These are phyloP conservation scores for Viscum album DNA, from an alignment of 177 flowering plant species.

Conservation along the genomic window DNA sequence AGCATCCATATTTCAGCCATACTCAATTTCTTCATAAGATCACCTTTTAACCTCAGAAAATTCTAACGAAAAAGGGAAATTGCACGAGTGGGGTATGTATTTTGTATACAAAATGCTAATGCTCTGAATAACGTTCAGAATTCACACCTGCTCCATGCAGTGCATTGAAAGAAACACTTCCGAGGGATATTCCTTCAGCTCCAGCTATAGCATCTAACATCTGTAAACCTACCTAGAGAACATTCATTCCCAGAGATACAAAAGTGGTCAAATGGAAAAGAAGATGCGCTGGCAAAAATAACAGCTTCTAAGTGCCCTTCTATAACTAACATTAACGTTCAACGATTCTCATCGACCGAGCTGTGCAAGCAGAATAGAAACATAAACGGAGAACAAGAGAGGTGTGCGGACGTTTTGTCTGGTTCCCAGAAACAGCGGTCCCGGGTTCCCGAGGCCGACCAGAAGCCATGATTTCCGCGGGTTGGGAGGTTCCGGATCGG, in stretches of 20 bases:
- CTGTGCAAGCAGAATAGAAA: too few relatives aligned
- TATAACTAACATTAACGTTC: too few relatives aligned
- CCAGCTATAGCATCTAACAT: slow-evolving; percentile 76
- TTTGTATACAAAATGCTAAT: background rate
- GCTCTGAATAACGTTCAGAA: background rate
- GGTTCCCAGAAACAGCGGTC: slow-evolving; percentile 49
- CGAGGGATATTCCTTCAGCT: slow-evolving; percentile 76
- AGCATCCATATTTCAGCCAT: too few relatives aligned
- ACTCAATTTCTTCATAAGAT: too few relatives aligned
- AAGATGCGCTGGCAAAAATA: background rate
- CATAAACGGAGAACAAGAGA: background rate
- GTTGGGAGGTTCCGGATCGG: background rate
- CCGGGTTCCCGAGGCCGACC: slow-evolving; percentile 84
- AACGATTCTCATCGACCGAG: too few relatives aligned
- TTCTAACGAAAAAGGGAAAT: too few relatives aligned
- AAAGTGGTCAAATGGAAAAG: background rate
- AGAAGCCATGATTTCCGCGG: slow-evolving; percentile 56
- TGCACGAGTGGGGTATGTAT: too few relatives aligned
- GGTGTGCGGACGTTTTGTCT: slow-evolving; percentile 52
- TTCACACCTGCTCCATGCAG: slow-evolving; percentile 65
- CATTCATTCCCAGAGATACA: background rate
- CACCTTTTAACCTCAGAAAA: too few relatives aligned
- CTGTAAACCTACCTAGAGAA: slow-evolving; percentile 77
- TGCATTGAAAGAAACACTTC: slow-evolving; percentile 56
- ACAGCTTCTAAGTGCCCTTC: too few relatives aligned